These are phyloP conservation scores for Ophiocordyceps polyrhachis-furcata DNA, from an alignment of 2,329 filamentous ascomycete species.

Conservation along the genomic window DNA sequence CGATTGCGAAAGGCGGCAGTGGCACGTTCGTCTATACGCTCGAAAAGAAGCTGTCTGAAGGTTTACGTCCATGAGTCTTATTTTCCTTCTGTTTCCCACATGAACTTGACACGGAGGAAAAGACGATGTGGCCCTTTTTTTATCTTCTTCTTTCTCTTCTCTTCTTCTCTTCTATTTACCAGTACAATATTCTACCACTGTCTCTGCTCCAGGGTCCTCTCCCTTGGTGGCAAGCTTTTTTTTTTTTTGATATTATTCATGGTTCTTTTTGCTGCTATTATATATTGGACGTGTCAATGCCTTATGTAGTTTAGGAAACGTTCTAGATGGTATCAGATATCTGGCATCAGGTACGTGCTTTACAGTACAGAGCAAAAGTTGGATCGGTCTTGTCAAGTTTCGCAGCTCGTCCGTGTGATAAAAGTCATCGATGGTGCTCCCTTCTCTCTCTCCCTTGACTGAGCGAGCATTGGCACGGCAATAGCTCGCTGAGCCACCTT, in stretches of 20 bases:
- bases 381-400: neutral
- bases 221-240: neutral
- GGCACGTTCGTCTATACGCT: neutral
- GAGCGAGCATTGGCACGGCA: too few relatives aligned
- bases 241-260: neutral
- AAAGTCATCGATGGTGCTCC: too few relatives aligned
- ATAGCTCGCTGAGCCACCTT: too few relatives aligned
- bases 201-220: neutral
- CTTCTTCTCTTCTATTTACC: neutral
- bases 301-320: neutral
- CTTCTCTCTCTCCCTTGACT: too few relatives aligned
- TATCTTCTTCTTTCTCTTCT: neutral
- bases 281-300: neutral
- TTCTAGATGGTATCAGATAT: neutral
- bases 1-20: neutral
- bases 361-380: neutral
- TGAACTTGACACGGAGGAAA: neutral
- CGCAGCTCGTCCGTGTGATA: too few relatives aligned
- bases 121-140: neutral
- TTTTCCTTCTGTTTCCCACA: neutral
- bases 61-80: neutral
- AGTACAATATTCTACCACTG: neutral
- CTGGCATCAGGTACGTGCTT: neutral
- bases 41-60: neutral
- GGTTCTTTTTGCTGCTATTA: too few relatives aligned